Conservation (phyloP, 208 protist genomes). For the Novymonas esmeraldas region DNA sequence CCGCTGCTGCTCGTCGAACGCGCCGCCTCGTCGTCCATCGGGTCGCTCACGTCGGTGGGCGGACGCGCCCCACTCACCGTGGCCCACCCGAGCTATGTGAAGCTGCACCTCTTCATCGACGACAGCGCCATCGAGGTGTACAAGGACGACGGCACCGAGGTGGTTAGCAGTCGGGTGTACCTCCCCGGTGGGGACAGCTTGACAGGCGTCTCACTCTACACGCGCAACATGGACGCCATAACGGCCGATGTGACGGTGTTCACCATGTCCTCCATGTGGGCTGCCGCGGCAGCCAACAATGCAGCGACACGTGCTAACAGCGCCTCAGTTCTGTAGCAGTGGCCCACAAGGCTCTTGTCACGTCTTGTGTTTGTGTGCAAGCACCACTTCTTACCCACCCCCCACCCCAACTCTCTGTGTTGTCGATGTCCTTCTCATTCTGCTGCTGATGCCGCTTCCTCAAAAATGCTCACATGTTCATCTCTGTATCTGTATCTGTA, state of each 20-base stretch:
- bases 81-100: background rate
- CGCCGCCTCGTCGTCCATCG: background rate
- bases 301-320: background rate
- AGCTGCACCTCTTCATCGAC: constrained; percentile 32
- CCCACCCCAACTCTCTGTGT: too few species aligned
- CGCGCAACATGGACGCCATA: constrained; percentile 14
- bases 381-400: too few species aligned
- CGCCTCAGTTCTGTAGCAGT: background rate
- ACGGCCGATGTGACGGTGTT: constrained; percentile 5
- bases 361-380: too few species aligned
- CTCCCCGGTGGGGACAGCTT: background rate
- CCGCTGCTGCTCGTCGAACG: constrained; percentile 14
- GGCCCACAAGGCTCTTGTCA: background rate
- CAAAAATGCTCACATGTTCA: background rate
- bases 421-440: too few species aligned
- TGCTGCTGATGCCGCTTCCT: too few species aligned
- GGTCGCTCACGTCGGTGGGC: background rate
- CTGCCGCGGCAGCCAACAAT: background rate
- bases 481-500: background rate
- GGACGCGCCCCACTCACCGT: constrained; percentile 1
- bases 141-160: constrained; percentile 36
- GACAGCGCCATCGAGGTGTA: constrained; percentile 35
- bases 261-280: constrained; percentile 13
- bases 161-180: background rate
- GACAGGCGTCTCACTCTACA: constrained; percentile 19